These are phyloP conservation scores for Ceratocystis variospora DNA, from an alignment of 2,329 filamentous ascomycete genomes.

Conservation along the genomic window DNA sequence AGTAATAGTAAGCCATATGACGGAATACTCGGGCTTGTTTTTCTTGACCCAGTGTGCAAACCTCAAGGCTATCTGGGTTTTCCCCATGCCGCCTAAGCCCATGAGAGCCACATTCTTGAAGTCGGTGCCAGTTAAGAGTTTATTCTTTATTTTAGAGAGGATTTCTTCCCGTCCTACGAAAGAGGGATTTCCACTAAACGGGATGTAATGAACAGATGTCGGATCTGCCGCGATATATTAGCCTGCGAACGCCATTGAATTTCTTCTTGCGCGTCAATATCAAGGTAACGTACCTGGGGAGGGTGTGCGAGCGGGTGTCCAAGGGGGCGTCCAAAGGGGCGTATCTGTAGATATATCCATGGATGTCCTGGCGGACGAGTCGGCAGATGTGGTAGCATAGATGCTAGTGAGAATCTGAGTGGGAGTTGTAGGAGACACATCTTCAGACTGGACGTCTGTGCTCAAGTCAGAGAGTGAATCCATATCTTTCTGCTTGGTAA, in stretches of 20 bases:
- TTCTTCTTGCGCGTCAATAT: no score
- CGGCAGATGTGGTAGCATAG: no score
- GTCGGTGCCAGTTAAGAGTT: not conserved
- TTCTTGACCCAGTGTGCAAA: not conserved
- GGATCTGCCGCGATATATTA: not conserved
- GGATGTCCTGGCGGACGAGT: no score
- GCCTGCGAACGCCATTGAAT: not conserved
- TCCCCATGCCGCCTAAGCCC: not conserved
- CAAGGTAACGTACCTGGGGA: no score
- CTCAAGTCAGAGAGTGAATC: no score
- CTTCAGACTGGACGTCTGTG: no score
- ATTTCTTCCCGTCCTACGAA: not conserved
- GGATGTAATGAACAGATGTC: not conserved
- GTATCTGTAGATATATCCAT: no score
- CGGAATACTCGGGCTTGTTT: not conserved
- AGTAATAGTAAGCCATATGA: not conserved
- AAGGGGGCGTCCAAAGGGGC: no score
- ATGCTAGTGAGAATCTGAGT: no score
- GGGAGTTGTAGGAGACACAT: no score
- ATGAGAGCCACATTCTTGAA: not conserved
- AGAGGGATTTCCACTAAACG: not conserved
- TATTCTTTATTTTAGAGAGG: not conserved
- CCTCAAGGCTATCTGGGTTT: not conserved
- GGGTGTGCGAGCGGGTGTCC: no score
- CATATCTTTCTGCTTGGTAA: no score